Base-by-base conservation (phyloP, 1,139 yeast species). In the Protomyces inundatus region DNA sequence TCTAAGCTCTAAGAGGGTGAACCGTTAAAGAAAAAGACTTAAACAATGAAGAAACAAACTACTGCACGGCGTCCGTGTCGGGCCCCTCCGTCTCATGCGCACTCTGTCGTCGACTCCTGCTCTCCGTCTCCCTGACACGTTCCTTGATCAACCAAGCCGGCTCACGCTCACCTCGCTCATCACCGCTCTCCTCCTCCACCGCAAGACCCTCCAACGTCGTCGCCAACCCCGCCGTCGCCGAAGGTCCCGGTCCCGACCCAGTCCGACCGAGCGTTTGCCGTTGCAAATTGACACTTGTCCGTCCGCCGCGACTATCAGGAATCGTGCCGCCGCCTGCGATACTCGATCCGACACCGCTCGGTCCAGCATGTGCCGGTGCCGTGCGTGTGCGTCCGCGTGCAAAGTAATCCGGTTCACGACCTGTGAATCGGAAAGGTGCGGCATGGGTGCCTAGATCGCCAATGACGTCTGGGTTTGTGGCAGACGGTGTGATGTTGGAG, bases 351-450 rank as follows among this genome's bases (percentile, higher is more conserved):
- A 10, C 9, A n/a, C 48, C 48, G 9, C 12, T 16, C 16, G 30
- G 12, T 9, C 48, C 48, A n/a, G 14, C 12, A 7, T n/a, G 14
- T 4, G 14, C 12, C 4, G 42, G 42, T 9, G 42, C 42, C 32
- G 33, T 16, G n/a, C 48, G 35, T 34, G 54, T 12, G 12, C 57
- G 46, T 3, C 55, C 55, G 12, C 61, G 61, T 1, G 56, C 56
- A 40, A 58, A 58, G 45, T 58, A 58, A 23, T 58, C 62, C 35
- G 62, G 62, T 58, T 58, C 62, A 6, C 42, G 35, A 12, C 62
- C 62, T 16, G 34, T 39, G n/a, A 58, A 50, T 9, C 56, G 32
- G 53, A 58, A 58, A 3, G 62, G 62, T 7, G 62, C 62, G n/a
- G 56, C 39, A 6, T n/a, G 32, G 16, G 62, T 58, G 12, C 62